phyloP scores from a whole-genome alignment of 139 green algal genomes.

The Coelastrella sp. region DNA sequence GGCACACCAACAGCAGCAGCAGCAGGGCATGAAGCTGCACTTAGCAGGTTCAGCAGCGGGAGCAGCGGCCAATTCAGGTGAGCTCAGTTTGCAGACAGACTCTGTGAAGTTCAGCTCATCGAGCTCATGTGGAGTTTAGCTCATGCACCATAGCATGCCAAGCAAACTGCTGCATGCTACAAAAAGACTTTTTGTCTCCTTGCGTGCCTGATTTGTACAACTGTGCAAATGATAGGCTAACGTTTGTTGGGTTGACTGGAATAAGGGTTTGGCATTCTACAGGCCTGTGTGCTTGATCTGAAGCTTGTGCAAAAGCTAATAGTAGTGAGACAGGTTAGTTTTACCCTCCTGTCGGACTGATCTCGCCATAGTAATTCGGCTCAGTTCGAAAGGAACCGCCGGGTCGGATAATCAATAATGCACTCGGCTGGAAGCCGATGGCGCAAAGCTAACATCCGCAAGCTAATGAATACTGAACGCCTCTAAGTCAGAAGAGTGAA shows the following conservation, averaged over 20 bases:
- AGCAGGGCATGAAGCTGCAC: not conserved
- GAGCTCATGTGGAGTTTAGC: too few relatives aligned
- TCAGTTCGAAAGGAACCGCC: slow-evolving; percentile 95
- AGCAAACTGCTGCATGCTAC: too few relatives aligned
- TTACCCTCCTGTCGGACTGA: slow-evolving; percentile 82
- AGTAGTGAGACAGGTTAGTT: too few relatives aligned
- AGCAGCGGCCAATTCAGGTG: not conserved
- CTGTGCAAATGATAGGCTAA: too few relatives aligned
- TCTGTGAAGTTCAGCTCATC: too few relatives aligned
- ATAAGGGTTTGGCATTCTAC: too few relatives aligned
- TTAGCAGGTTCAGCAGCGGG: not conserved
- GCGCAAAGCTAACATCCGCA: slow-evolving; percentile 38
- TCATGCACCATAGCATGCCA: too few relatives aligned
- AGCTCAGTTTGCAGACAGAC: not conserved
- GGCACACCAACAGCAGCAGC: not conserved
- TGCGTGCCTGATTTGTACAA: too few relatives aligned
- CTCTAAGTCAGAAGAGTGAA: slow-evolving; percentile 58
- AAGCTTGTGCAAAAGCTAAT: too few relatives aligned
- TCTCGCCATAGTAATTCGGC: slow-evolving; percentile 83
- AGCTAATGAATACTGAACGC: slow-evolving; percentile 47
- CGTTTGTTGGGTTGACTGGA: too few relatives aligned
- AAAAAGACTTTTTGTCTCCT: too few relatives aligned
- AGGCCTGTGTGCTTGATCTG: too few relatives aligned
- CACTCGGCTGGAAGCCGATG: slow-evolving; percentile 72
- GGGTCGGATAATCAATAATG: slow-evolving; percentile 86